phyloP scores from a whole-genome alignment of 139 green algal genomes.

The Microglena sp. region DNA sequence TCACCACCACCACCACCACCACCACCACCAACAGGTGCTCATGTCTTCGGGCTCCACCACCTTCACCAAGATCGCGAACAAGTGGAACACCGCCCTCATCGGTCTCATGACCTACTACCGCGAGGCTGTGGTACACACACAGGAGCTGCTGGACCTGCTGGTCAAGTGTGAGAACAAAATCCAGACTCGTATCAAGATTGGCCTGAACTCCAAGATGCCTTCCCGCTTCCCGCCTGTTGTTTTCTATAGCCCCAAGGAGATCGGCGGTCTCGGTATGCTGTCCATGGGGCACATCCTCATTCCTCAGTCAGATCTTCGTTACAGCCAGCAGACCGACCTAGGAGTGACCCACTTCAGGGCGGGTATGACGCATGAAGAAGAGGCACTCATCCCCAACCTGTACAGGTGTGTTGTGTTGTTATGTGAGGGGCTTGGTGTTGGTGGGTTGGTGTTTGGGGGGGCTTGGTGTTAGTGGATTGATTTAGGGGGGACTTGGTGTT shows the following conservation, averaged over 20 bases:
- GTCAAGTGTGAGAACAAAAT: constrained; percentile 99
- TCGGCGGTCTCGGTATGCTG: constrained; percentile 97
- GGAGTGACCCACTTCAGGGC: constrained; percentile 97
- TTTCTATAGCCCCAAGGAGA: constrained; percentile 98
- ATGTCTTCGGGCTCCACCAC: constrained; percentile 94
- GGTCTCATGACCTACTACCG: constrained; percentile 96
- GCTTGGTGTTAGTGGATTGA: too few relatives aligned
- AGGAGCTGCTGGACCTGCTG: constrained; percentile 98
- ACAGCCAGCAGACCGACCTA: constrained; percentile 94
- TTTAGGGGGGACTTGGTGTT: too few relatives aligned
- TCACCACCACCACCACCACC: too few relatives aligned
- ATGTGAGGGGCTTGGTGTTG: too few relatives aligned
- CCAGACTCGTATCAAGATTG: constrained; percentile 74
- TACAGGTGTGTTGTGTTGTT: too few relatives aligned
- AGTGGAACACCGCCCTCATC: constrained; percentile 98
- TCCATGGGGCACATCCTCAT: constrained; percentile 99
- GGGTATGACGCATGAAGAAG: constrained; percentile 97
- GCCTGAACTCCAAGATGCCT: constrained; percentile 72
- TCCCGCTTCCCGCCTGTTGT: constrained; percentile 94
- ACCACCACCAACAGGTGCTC: constrained; percentile 60
- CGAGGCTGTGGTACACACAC: constrained; percentile 81
- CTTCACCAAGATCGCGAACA: constrained; percentile 99
- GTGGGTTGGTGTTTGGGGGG: too few relatives aligned
- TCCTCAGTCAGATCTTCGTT: constrained; percentile 84
- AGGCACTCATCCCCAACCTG: constrained; percentile 98